A percentile compares a stretch with the other conserved stretches of the same genome.
phyloP scores from a whole-genome alignment of 495 filamentous ascomycete species.

The Articulospora tetracladia region DNA sequence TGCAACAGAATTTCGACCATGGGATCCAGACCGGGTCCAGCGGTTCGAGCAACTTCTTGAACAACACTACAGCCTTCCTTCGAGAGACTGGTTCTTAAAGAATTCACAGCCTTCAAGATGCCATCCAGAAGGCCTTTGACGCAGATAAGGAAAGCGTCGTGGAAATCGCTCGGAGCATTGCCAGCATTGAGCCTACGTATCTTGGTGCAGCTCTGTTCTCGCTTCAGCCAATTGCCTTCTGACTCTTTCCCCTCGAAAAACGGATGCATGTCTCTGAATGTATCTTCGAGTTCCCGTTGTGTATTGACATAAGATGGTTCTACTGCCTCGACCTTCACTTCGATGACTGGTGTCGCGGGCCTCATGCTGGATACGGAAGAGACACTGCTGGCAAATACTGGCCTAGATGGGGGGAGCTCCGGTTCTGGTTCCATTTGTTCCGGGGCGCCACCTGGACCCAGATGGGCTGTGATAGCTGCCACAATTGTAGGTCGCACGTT shows the following conservation, averaged over 20 bases:
- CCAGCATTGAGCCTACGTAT: slow-evolving; percentile 75
- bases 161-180: slow-evolving; percentile 77
- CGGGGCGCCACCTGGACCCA: slow-evolving; percentile 53
- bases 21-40: slow-evolving; percentile 74
- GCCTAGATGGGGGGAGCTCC: slow-evolving; percentile 30
- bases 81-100: slow-evolving; percentile 83
- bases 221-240: slow-evolving; percentile 82
- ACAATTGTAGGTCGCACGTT: slow-evolving; percentile 83
- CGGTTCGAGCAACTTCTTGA: slow-evolving; percentile 76
- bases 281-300: slow-evolving; percentile 77
- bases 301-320: slow-evolving; percentile 81
- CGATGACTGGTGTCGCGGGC: slow-evolving; percentile 47
- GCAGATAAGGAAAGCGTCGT: slow-evolving; percentile 58
- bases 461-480: slow-evolving; percentile 67
- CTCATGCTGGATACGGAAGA: slow-evolving; percentile 45
- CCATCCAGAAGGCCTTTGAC: slow-evolving; percentile 79
- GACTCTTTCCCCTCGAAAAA: slow-evolving; percentile 87
- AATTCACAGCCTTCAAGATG: slow-evolving; percentile 82
- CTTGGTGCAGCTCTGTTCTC: slow-evolving; percentile 74
- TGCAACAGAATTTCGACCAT: slow-evolving; percentile 91
- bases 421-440: slow-evolving; percentile 35
- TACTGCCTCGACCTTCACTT: slow-evolving; percentile 59
- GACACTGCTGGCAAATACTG: slow-evolving; percentile 43
- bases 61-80: slow-evolving; percentile 80
- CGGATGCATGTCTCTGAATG: slow-evolving; percentile 71